Percentiles rank a stretch among this genome's conserved stretches.
phyloP scores from a whole-genome alignment of 2,329 filamentous ascomycete species.

The Myotisia sp. region DNA sequence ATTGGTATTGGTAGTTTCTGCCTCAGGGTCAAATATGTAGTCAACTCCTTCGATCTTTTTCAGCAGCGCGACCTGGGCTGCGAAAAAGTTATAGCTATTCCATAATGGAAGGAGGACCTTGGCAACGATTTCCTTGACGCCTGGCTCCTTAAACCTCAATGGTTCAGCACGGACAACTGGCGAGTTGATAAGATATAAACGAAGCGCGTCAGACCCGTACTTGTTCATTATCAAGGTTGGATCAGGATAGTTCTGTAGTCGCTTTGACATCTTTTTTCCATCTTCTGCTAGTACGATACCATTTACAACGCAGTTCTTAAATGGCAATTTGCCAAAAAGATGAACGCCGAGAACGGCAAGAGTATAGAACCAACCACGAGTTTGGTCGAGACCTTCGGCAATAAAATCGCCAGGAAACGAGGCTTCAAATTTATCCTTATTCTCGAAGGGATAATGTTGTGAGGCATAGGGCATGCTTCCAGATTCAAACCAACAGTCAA shows the following conservation, averaged over 20 bases:
- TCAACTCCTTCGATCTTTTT: constrained; percentile 73
- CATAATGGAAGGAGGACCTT: constrained; percentile 82
- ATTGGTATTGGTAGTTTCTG: constrained; percentile 65
- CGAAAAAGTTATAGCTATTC: constrained; percentile 97
- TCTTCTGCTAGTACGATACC: constrained; percentile 88
- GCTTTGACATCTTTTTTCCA: constrained; percentile 98
- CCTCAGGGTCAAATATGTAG: constrained; percentile 62
- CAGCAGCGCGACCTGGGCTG: constrained; percentile 67
- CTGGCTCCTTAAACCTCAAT: constrained; percentile 75
- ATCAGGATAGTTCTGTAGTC: constrained; percentile 90
- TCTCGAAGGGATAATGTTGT: constrained; percentile 84
- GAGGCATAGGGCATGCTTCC: constrained; percentile 91
- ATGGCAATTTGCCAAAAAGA: constrained; percentile 69
- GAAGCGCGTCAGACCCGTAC: constrained; percentile 82
- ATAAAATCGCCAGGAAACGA: constrained; percentile 89
- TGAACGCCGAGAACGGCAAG: constrained; percentile 77
- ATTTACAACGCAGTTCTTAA: constrained; percentile 94
- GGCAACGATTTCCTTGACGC: constrained; percentile 87
- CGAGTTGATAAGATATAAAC: constrained; percentile 93
- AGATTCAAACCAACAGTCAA: constrained; percentile 96
- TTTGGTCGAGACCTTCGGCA: constrained; percentile 84
- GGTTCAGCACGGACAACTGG: constrained; percentile 87
- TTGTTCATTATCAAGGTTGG: constrained; percentile 68
- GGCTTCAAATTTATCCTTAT: constrained; percentile 63
- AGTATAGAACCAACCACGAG: constrained; percentile 94